Percentiles rank a stretch among this genome's conserved stretches.
Conservation (phyloP, 1,284 basidiomycete genomes). For the Ceratobasidium papillatum region DNA sequence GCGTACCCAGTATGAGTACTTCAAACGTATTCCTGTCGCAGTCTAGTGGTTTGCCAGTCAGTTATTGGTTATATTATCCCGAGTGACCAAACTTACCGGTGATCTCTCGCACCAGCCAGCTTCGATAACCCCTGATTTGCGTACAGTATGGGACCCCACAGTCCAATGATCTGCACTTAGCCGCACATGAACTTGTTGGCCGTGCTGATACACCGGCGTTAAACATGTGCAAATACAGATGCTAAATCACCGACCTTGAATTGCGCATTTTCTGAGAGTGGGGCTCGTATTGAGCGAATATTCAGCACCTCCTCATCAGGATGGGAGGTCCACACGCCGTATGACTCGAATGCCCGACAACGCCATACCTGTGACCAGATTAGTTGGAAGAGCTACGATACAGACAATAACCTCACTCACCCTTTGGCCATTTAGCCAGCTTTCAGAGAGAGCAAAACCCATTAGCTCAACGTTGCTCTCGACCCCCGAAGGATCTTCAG, state of each 20-base stretch:
- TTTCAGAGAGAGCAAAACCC: conserved; percentile 23
- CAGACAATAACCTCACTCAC: neutral
- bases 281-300: conserved; percentile 18
- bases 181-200: conserved; percentile 21
- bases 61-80: neutral
- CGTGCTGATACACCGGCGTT: conserved; percentile 4
- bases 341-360: conserved; percentile 30
- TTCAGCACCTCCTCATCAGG: conserved; percentile 30
- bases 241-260: conserved; percentile 18
- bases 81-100: neutral
- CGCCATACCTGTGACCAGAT: conserved; percentile 18
- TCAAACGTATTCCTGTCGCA: conserved; percentile 19
- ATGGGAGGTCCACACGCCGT: conserved; percentile 32
- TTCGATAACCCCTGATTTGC: conserved; percentile 30
- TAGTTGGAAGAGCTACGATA: neutral
- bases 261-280: conserved; percentile 16
- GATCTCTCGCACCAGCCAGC: conserved; percentile 37
- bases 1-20: conserved; percentile 35
- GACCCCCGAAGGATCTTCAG: conserved; percentile 8
- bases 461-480: conserved; percentile 35
- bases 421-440: conserved; percentile 19
- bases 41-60: neutral
- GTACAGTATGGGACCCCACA: neutral
- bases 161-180: conserved; percentile 19
- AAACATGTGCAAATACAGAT: neutral